These are phyloP conservation scores for Solanum pinnatisectum DNA, from an alignment of 257 asterid genomes.

Conservation along the genomic window DNA sequence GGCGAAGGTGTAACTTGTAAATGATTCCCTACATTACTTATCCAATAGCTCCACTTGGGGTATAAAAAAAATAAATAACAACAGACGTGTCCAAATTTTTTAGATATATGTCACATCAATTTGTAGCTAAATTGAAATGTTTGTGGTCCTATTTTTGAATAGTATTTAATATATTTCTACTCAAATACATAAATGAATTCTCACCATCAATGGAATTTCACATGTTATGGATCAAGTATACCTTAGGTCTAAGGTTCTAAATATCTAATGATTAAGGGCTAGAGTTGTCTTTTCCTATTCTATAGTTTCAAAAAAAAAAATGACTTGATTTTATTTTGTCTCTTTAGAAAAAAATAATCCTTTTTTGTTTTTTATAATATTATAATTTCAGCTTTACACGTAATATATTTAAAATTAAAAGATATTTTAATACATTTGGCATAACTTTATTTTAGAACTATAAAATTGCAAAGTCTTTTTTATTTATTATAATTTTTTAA, in stretches of 20 bases:
- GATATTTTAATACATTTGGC: background rate
- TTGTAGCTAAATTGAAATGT: background rate
- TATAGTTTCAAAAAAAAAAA: background rate
- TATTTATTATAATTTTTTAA: background rate
- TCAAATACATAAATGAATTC: background rate
- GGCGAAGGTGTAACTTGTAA: background rate
- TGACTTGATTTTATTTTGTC: background rate
- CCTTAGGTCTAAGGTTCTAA: background rate
- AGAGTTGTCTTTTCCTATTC: background rate
- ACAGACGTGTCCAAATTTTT: background rate
- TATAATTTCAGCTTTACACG: rapidly evolving
- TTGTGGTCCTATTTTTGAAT: background rate
- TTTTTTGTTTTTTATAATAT: background rate
- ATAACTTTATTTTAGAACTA: background rate
- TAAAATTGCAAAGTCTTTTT: background rate
- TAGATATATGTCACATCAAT: background rate
- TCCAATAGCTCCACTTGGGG: background rate
- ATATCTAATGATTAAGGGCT: background rate
- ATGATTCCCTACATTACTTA: background rate
- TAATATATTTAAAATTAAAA: background rate
- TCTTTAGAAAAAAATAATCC: no score
- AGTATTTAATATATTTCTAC: background rate
- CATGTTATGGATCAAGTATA: background rate
- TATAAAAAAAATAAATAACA: background rate
- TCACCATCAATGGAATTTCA: background rate